Evolutionary conservation across 225 moss, liverwort and hornwort species (phyloP), one percentile per base, ranked within the genome.

Genomic region (Ulota crispa): DNA sequence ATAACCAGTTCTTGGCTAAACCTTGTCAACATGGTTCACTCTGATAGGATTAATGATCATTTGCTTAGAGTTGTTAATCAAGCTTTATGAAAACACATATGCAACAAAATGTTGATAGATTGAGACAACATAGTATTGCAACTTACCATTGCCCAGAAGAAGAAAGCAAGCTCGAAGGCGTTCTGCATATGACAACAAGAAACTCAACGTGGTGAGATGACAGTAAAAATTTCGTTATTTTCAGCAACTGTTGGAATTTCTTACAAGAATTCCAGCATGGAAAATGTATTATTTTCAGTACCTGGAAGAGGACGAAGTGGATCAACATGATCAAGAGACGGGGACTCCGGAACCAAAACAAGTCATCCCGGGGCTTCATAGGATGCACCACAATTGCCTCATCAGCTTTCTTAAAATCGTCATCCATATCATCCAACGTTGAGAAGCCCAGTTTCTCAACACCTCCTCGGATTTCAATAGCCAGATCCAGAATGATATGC

Each of bases 251-350:
- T 0, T 32, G 3, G 3, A 1, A 20, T 2, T 27, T 39, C 2
- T 15, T 5, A 54, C 6, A 10, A 30, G 6, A 34, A 28, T 6
- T 42, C 18, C n/a, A 73, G 16, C 18, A 64, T 34, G 72, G 12
- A 13, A 13, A 45, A 45, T 13, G 3, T 45, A 12, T 13, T 12
- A 41, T 14, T 45, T 45, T 32, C 2, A 0, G 11, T 53, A 99
- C 98, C 91, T 99, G 98, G 54, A 99, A 99, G 37, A 99, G 94
- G 57, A 99, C 87, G 78, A 96, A 89, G 80, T 99, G 98, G 41
- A 99, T 91, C 30, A 99, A 82, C 24, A 43, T 75, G 30, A 95
- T 61, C 26, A 99, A 81, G 15, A 96, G 0, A 9, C 69, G 78
- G 13, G 98, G 98, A 2, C 84, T 81, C 13, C 77, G 86, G 86